A percentile compares a stretch with the other conserved stretches of the same genome.
Conservation (phyloP, 2,329 filamentous ascomycete species). For the Xylaria sp. region DNA sequence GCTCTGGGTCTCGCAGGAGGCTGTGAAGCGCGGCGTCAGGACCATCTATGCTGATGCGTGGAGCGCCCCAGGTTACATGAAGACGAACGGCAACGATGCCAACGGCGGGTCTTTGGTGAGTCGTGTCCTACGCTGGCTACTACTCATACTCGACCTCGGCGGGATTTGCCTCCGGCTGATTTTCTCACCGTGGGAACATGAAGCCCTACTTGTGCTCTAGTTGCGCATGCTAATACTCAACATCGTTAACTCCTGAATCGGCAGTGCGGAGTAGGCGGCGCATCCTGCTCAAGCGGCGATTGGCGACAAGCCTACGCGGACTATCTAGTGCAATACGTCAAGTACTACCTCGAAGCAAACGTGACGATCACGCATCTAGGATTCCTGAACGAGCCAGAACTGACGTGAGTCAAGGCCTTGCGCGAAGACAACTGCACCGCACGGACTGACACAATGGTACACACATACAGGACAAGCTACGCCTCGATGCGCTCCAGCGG, state of each 20-base stretch:
- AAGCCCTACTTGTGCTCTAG: not conserved
- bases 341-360: slow-evolving; percentile 57
- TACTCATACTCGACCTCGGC: not conserved
- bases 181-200: not conserved
- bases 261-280: slow-evolving; percentile 54
- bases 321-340: slow-evolving; percentile 59
- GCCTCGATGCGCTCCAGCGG: slow-evolving; percentile 48
- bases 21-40: slow-evolving; percentile 53
- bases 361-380: slow-evolving; percentile 59
- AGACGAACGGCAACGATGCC: slow-evolving; percentile 50
- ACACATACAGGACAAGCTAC: slow-evolving; percentile 47
- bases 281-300: slow-evolving; percentile 54
- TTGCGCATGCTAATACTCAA: not conserved
- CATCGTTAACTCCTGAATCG: slow-evolving; percentile 2
- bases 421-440: too few relatives aligned
- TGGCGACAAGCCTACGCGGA: slow-evolving; percentile 61
- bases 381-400: slow-evolving; percentile 60
- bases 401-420: slow-evolving; percentile 35
- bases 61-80: slow-evolving; percentile 61
- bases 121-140: not conserved
- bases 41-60: slow-evolving; percentile 58
- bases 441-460: slow-evolving; percentile 1
- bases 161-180: not conserved
- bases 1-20: slow-evolving; percentile 62
- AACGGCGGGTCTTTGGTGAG: slow-evolving; percentile 47